Percentiles rank a stretch among this genome's conserved stretches.
Conservation (phyloP, 176 grass and related monocot genomes). For the Elymus sibiricus region DNA sequence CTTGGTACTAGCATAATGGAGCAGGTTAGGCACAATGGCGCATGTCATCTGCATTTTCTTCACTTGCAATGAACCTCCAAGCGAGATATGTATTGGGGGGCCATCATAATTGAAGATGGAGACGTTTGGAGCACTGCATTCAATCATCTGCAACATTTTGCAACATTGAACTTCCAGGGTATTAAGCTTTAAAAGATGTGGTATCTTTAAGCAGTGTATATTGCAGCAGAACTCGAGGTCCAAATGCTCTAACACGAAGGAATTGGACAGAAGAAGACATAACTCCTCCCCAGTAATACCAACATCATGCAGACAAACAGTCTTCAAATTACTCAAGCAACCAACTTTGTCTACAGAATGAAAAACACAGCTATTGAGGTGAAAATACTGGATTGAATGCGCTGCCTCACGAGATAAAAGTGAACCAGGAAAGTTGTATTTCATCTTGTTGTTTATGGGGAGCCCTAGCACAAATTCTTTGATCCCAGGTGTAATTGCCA, state of each 20-base stretch:
- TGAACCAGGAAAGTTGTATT: slow-evolving; percentile 12
- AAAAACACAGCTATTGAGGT: background rate
- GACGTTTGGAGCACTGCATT: slow-evolving; percentile 6
- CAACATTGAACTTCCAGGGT: background rate
- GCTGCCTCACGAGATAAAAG: background rate
- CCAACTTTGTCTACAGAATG: background rate
- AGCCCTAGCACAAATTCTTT: slow-evolving; percentile 3
- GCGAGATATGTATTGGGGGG: background rate
- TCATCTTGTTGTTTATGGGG: background rate
- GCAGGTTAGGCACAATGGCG: background rate
- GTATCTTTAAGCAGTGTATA: slow-evolving; percentile 8
- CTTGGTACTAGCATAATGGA: slow-evolving; percentile 5
- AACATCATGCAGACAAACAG: background rate
- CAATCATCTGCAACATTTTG: slow-evolving; percentile 3
- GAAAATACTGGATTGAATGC: slow-evolving; percentile 11
- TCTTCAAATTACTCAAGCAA: slow-evolving; percentile 16
- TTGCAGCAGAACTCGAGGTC: background rate
- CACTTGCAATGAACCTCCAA: background rate
- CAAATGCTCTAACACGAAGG: background rate
- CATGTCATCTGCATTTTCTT: background rate
- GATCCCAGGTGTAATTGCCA: background rate
- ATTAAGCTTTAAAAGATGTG: slow-evolving; percentile 1
- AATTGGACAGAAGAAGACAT: slow-evolving; percentile 19
- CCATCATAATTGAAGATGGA: background rate
- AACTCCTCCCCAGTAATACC: slow-evolving; percentile 13